These are phyloP conservation scores for Penicillium sp. DNA, from an alignment of 2,329 filamentous ascomycete species.

Conservation along the genomic window DNA sequence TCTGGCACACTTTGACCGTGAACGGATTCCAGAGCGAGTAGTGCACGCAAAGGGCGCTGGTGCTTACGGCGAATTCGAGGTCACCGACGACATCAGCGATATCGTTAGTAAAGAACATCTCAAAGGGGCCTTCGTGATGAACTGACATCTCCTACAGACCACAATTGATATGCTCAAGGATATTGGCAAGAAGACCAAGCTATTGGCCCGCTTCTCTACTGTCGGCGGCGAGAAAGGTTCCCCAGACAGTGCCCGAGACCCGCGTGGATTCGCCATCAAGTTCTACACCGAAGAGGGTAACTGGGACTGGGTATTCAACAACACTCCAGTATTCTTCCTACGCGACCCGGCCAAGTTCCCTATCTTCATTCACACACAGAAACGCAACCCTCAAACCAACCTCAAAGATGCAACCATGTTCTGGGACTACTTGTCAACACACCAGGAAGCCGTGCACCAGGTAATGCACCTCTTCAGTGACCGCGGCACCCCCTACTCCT, in stretches of 20 bases:
- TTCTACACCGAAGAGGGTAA: constrained; percentile 71
- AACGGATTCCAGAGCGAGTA: constrained; percentile 40
- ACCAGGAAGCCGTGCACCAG: constrained; percentile 60
- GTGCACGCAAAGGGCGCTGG: constrained; percentile 44
- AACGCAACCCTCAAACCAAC: constrained; percentile 66
- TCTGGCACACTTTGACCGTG: constrained; percentile 45
- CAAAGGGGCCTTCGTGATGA: background rate
- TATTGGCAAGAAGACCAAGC: constrained; percentile 63
- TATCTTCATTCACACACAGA: constrained; percentile 68
- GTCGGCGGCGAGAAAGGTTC: constrained; percentile 69
- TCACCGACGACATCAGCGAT: constrained; percentile 48
- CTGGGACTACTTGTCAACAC: constrained; percentile 59
- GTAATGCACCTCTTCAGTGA: constrained; percentile 64
- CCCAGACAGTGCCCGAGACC: constrained; percentile 66
- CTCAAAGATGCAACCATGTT: constrained; percentile 65
- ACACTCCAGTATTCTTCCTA: constrained; percentile 71
- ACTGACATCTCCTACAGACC: constrained; percentile 23
- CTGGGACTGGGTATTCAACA: constrained; percentile 67
- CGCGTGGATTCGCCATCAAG: constrained; percentile 67
- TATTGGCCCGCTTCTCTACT: constrained; percentile 66
- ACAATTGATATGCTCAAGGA: constrained; percentile 48
- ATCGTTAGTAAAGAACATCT: constrained; percentile 29
- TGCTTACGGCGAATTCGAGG: constrained; percentile 42
- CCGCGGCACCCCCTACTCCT: constrained; percentile 60
- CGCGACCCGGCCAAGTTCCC: constrained; percentile 69